These are phyloP conservation scores for Meira nashicola DNA, from an alignment of 1,284 basidiomycete species.

Conservation along the genomic window DNA sequence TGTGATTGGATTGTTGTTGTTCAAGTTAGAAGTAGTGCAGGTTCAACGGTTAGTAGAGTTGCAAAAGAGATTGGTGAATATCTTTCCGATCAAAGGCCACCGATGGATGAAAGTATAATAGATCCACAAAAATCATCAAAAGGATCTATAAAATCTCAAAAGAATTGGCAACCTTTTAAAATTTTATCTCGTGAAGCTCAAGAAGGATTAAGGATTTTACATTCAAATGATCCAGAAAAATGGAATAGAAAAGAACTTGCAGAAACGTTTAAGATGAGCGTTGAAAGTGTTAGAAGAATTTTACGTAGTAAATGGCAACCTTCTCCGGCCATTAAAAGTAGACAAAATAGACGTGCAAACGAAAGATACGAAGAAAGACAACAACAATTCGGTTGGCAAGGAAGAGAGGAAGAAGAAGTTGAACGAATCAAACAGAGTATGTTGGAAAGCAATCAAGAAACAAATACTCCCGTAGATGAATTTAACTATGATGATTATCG, in stretches of 20 bases:
- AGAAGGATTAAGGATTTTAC: constrained; percentile 41
- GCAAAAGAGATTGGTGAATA: constrained; percentile 10
- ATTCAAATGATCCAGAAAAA: constrained; percentile 41
- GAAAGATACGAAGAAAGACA: constrained; percentile 17
- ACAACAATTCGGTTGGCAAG: not conserved
- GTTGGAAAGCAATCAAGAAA: not conserved
- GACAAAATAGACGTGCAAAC: constrained; percentile 25
- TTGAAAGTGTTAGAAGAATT: constrained; percentile 44
- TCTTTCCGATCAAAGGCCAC: not conserved
- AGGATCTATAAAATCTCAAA: not conserved
- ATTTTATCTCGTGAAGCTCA: constrained; percentile 48
- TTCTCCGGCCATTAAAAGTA: constrained; percentile 17
- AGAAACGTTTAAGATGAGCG: constrained; percentile 37
- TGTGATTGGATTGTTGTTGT: constrained; percentile 48
- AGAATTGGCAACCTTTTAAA: constrained; percentile 40
- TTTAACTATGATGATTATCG: constrained; percentile 12
- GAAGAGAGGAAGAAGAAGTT: constrained; percentile 20
- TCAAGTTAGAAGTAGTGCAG: constrained; percentile 30
- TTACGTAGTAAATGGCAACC: constrained; percentile 27
- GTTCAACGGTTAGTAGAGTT: constrained; percentile 9
- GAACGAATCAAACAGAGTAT: not conserved
- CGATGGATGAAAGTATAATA: constrained; percentile 3
- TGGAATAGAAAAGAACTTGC: constrained; percentile 30
- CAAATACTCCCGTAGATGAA: too few species aligned
- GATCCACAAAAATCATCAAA: not conserved